These are phyloP conservation scores for Bryopsis sp. DNA, from an alignment of 139 green algal genomes.

Conservation along the genomic window DNA sequence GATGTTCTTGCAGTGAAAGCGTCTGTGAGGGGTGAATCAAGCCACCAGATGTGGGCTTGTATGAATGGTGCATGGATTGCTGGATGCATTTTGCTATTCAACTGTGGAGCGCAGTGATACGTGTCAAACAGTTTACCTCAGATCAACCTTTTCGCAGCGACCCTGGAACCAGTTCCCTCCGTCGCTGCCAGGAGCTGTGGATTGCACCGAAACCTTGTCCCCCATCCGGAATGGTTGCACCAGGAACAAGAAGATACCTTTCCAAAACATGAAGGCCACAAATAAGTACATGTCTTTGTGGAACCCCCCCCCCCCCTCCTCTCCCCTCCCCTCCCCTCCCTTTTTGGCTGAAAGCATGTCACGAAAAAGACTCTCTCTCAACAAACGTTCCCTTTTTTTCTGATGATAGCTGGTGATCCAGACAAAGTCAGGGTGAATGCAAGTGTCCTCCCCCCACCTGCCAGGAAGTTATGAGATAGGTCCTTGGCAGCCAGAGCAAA, in stretches of 20 bases:
- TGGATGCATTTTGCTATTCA: not conserved
- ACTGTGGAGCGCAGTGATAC: not conserved
- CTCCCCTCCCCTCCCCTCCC: too few species aligned
- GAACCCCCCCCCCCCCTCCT: too few species aligned
- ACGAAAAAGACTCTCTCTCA: too few species aligned
- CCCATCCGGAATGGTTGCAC: conserved; percentile 51
- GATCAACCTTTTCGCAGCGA: conserved; percentile 54
- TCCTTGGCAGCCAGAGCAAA: conserved; percentile 55
- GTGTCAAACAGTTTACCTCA: conserved; percentile 32
- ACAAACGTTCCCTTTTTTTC: not conserved
- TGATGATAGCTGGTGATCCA: not conserved
- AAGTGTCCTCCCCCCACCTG: conserved; percentile 15
- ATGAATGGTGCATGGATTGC: too few species aligned
- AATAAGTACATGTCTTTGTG: not conserved
- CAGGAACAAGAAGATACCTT: conserved; percentile 58
- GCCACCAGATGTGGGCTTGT: too few species aligned
- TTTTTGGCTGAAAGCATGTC: too few species aligned
- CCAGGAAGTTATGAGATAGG: conserved; percentile 56
- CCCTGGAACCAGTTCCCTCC: conserved; percentile 52
- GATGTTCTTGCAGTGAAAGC: too few species aligned
- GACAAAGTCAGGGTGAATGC: not conserved
- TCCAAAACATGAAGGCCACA: not conserved
- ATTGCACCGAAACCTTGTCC: conserved; percentile 47
- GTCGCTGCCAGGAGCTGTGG: conserved; percentile 9
- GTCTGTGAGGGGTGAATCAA: too few species aligned